A percentile compares a stretch with the other conserved stretches of the same genome.
Conservation (phyloP, 805 yeast genomes). For the Candida oleophila region DNA sequence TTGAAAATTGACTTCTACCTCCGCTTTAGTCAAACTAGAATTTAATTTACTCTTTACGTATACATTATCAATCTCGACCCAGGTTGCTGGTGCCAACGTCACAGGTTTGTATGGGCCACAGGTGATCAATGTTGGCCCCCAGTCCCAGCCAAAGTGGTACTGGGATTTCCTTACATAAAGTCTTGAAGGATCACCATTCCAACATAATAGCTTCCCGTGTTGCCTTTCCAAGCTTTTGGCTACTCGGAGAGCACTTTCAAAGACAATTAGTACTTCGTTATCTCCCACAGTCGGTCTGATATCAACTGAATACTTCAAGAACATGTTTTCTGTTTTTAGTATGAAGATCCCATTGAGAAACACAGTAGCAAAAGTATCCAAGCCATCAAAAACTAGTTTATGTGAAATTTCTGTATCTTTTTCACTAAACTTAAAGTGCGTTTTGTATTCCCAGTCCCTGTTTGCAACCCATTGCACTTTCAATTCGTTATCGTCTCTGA, state of each 20-base stretch:
- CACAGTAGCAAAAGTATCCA: conserved; percentile 44
- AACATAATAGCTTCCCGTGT: conserved; percentile 27
- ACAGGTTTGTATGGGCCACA: conserved; percentile 47
- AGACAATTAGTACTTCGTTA: conserved; percentile 34
- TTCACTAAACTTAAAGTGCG: conserved; percentile 11
- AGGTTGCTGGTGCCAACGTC: background rate
- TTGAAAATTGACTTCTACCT: conserved; percentile 15
- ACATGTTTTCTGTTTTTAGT: conserved; percentile 44
- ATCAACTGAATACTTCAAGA: conserved; percentile 23
- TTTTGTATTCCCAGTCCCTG: conserved; percentile 47
- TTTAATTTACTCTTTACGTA: background rate
- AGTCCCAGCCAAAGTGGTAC: conserved; percentile 59
- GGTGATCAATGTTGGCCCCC: conserved; percentile 49
- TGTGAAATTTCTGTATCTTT: background rate
- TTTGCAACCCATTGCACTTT: conserved; percentile 52
- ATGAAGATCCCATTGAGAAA: conserved; percentile 37
- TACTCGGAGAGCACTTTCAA: conserved; percentile 35
- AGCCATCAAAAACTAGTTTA: conserved; percentile 40
- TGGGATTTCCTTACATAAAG: conserved; percentile 50
- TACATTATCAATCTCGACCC: background rate
- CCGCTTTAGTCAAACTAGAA: conserved; percentile 14
- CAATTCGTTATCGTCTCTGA: conserved; percentile 41
- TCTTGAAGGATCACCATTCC: conserved; percentile 45
- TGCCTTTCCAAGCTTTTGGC: conserved; percentile 32
- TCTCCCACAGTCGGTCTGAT: conserved; percentile 17